A percentile compares a stretch with the other conserved stretches of the same genome.
These are phyloP conservation scores for Lophiotrema nucula DNA, from an alignment of 495 filamentous ascomycete species.

Conservation along the genomic window DNA sequence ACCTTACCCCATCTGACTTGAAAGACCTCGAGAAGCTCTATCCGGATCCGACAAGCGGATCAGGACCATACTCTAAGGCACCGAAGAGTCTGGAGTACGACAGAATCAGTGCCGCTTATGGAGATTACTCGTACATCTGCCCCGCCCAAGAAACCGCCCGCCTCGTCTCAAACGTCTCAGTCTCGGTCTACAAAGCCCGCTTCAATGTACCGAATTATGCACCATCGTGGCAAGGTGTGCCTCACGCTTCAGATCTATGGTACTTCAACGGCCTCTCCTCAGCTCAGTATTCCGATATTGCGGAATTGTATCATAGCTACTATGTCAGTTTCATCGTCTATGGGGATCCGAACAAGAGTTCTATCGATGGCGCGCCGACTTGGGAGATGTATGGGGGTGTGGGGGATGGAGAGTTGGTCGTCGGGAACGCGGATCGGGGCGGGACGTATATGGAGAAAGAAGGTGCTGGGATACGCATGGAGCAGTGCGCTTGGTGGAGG, in stretches of 20 bases:
- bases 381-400: constrained; percentile 14
- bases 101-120: constrained; percentile 18
- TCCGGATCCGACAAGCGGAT: constrained; percentile 3
- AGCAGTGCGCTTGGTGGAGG: constrained; percentile 24
- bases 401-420: constrained; percentile 9
- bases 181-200: constrained; percentile 24
- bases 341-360: constrained; percentile 17
- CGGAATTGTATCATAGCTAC: constrained; percentile 9
- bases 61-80: background rate
- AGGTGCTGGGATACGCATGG: constrained; percentile 15
- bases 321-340: constrained; percentile 17
- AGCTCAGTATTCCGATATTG: constrained; percentile 16
- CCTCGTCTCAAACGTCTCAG: background rate
- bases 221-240: background rate
- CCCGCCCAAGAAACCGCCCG: constrained; percentile 20
- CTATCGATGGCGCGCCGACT: constrained; percentile 2
- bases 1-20: constrained; percentile 9
- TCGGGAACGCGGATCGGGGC: constrained; percentile 4
- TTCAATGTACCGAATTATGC: constrained; percentile 23
- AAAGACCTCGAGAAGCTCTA: constrained; percentile 17
- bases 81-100: constrained; percentile 13
- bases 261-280: constrained; percentile 22
- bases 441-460: constrained; percentile 11
- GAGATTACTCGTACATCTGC: constrained; percentile 27
- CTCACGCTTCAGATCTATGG: constrained; percentile 13